Conservation (phyloP, 768 basidiomycete species). For the Phallus indusiatus region DNA sequence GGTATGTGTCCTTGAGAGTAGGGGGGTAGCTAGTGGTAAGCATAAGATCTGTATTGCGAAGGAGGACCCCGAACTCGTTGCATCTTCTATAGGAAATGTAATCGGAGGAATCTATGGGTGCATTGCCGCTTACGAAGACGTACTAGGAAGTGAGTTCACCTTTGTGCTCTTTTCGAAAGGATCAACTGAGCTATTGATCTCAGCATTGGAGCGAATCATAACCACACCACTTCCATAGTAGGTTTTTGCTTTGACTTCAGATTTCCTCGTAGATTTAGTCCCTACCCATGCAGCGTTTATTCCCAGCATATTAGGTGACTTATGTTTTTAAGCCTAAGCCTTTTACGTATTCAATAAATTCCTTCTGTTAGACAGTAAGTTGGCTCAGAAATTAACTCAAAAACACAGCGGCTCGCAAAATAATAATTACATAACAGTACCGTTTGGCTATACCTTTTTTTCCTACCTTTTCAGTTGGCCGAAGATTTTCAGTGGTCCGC, state of each 20-base stretch:
- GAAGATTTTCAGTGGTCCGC: constrained; percentile 53
- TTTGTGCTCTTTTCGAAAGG: neutral
- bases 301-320: constrained; percentile 49
- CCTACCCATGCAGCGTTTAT: constrained; percentile 37
- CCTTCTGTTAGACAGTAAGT: constrained; percentile 18
- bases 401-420: neutral
- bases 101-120: constrained; percentile 41
- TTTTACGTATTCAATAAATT: neutral
- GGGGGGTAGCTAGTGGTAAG: constrained; percentile 46
- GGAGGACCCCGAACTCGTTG: neutral
- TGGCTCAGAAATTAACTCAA: neutral
- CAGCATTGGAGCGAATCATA: constrained; percentile 50
- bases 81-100: constrained; percentile 30
- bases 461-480: constrained; percentile 68
- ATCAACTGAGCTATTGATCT: neutral
- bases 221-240: constrained; percentile 61
- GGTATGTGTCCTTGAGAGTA: constrained; percentile 48
- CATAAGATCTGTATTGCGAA: constrained; percentile 1
- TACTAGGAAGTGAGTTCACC: constrained; percentile 31
- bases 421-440: constrained; percentile 26
- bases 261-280: neutral
- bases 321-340: constrained; percentile 18
- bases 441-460: constrained; percentile 67
- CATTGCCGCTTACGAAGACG: constrained; percentile 46
- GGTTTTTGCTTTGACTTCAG: constrained; percentile 18